phyloP scores from a whole-genome alignment of 1,284 basidiomycete genomes.

The Omphalotus olearius region DNA sequence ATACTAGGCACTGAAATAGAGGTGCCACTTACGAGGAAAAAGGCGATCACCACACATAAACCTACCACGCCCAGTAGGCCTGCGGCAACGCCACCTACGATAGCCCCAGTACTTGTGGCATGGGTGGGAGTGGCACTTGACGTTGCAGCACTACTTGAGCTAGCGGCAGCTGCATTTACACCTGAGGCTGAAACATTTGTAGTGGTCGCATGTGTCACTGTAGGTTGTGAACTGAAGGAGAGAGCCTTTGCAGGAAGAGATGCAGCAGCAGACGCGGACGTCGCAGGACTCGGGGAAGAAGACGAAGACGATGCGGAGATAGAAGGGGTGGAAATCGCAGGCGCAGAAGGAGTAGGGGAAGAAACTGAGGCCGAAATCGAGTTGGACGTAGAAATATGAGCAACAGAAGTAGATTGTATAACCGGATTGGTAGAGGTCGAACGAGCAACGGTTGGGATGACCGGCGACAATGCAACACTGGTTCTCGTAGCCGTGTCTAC shows the following conservation, averaged over 20 bases:
- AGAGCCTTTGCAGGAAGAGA: background rate
- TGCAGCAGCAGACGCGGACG: background rate
- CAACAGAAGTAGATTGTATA: no score
- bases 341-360: background rate
- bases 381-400: no score
- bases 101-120: conserved; percentile 26
- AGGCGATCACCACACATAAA: conserved; percentile 45
- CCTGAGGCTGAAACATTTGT: background rate
- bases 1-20: background rate
- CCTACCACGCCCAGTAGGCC: conserved; percentile 43
- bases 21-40: conserved; percentile 45
- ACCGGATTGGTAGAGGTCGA: no score
- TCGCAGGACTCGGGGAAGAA: background rate
- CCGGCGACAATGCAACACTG: no score
- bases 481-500: no score
- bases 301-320: background rate
- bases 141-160: background rate
- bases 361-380: no score
- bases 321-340: background rate
- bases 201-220: background rate
- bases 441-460: no score
- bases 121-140: conserved; percentile 17
- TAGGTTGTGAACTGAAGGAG: background rate
- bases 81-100: conserved; percentile 53
- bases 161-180: background rate